A percentile compares a stretch with the other conserved stretches of the same genome.
These are phyloP conservation scores for Flaveria linearis DNA, from an alignment of 129 eudicot genomes.

Conservation along the genomic window DNA sequence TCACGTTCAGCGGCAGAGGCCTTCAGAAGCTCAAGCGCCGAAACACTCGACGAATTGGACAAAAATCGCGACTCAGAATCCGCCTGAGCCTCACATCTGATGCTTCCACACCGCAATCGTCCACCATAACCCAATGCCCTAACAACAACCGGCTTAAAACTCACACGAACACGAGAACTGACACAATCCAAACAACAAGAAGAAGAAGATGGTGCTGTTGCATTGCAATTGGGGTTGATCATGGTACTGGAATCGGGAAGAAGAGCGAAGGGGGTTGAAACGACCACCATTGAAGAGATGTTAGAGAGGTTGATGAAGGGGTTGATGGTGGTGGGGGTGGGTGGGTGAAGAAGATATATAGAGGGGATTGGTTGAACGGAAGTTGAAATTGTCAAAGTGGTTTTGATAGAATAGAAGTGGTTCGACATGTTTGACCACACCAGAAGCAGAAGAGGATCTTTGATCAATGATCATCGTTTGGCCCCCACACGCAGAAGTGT, in stretches of 20 bases:
- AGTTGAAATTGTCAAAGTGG: neutral
- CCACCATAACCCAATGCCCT: conserved; percentile 6
- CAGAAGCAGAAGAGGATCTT: neutral
- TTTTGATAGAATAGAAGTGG: neutral
- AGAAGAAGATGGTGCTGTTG: conserved; percentile 22
- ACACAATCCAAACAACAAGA: neutral
- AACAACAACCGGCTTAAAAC: conserved; percentile 11
- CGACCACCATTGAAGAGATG: conserved; percentile 36
- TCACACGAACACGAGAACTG: conserved; percentile 22
- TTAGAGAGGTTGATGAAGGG: too few relatives aligned
- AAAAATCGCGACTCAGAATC: conserved; percentile 14
- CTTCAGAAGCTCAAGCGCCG: conserved; percentile 69
- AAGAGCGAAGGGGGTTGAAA: conserved; percentile 36
- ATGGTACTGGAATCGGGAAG: conserved; percentile 25
- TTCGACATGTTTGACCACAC: conserved; percentile 28
- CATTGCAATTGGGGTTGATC: conserved; percentile 13
- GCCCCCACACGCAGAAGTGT: conserved; percentile 36
- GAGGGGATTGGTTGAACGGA: conserved; percentile 27
- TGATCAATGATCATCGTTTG: conserved; percentile 4
- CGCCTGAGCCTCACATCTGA: conserved; percentile 46
- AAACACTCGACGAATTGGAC: conserved; percentile 41
- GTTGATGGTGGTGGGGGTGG: too few relatives aligned
- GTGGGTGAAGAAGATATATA: conserved; percentile 24
- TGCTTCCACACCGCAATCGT: conserved; percentile 30
- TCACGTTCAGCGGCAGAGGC: conserved; percentile 69